phyloP scores from a whole-genome alignment of 106 monocot genomes.

The Dioscorea dumetorum region DNA sequence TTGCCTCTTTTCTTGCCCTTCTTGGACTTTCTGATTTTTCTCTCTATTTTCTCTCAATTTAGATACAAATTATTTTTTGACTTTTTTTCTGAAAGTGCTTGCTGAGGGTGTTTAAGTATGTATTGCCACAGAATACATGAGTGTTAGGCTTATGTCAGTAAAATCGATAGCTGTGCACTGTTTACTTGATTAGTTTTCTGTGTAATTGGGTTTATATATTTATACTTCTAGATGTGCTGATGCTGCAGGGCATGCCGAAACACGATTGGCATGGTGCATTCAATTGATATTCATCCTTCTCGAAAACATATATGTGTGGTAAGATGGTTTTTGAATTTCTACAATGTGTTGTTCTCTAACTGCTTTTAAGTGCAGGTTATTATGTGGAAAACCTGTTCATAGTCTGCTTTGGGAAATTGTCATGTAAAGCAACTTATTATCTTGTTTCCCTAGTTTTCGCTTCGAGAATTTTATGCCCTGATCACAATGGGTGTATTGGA shows the following conservation, averaged over 20 bases:
- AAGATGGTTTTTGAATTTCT: slow-evolving; percentile 17
- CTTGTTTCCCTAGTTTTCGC: neutral
- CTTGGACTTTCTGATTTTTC: too few relatives aligned
- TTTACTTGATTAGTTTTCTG: neutral
- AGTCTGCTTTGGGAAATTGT: neutral
- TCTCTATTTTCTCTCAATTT: too few relatives aligned
- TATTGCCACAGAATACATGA: neutral
- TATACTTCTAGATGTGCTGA: neutral
- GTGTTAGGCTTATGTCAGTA: neutral
- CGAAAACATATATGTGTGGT: slow-evolving; percentile 92
- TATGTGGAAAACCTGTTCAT: neutral
- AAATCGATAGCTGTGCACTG: neutral
- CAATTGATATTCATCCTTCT: slow-evolving; percentile 95
- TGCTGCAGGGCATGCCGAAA: slow-evolving; percentile 53
- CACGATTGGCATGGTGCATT: slow-evolving; percentile 70
- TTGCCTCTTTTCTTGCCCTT: too few relatives aligned
- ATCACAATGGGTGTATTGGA: too few relatives aligned
- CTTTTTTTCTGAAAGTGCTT: neutral
- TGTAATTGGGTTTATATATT: neutral
- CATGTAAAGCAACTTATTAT: neutral
- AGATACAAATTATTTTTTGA: neutral
- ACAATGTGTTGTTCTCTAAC: too few relatives aligned
- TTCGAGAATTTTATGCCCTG: too few relatives aligned
- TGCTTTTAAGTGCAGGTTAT: neutral
- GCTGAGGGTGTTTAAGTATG: neutral